Percentiles rank a stretch among this genome's conserved stretches.
These are phyloP conservation scores for Myxozyma mucilagina DNA, from an alignment of 805 yeast species.

Conservation along the genomic window DNA sequence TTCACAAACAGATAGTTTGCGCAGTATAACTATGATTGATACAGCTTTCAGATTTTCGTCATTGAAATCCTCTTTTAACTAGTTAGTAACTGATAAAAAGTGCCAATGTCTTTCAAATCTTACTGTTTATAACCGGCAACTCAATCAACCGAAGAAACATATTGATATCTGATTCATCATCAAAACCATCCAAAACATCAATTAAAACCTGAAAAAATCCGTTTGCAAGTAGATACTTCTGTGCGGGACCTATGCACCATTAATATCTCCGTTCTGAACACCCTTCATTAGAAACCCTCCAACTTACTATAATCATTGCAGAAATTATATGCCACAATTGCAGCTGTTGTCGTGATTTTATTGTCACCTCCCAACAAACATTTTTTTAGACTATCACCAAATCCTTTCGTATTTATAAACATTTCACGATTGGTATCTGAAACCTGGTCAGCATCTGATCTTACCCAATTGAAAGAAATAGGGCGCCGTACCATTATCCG, in stretches of 20 bases:
- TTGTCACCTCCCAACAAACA: background rate
- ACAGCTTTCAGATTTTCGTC: background rate
- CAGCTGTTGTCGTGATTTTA: conserved; percentile 1
- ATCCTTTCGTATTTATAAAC: background rate
- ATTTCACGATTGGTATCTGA: background rate
- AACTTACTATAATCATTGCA: conserved; percentile 11
- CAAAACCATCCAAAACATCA: background rate
- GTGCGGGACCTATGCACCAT: background rate
- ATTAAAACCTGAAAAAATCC: background rate
- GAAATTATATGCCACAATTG: conserved; percentile 14
- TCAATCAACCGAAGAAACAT: conserved; percentile 1
- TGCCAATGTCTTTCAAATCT: background rate
- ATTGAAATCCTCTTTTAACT: background rate
- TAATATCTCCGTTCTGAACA: background rate
- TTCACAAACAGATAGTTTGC: background rate
- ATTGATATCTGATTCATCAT: background rate
- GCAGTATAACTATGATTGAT: background rate
- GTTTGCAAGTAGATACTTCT: background rate
- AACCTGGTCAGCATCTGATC: background rate
- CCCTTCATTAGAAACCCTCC: background rate
- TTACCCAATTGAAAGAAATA: background rate
- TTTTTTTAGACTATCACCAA: background rate
- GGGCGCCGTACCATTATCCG: conserved; percentile 17
- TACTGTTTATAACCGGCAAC: conserved; percentile 6
- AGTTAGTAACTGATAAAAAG: background rate